Conservation (phyloP, 2,329 filamentous ascomycete species). For the Myriosclerotinia curreyana region DNA sequence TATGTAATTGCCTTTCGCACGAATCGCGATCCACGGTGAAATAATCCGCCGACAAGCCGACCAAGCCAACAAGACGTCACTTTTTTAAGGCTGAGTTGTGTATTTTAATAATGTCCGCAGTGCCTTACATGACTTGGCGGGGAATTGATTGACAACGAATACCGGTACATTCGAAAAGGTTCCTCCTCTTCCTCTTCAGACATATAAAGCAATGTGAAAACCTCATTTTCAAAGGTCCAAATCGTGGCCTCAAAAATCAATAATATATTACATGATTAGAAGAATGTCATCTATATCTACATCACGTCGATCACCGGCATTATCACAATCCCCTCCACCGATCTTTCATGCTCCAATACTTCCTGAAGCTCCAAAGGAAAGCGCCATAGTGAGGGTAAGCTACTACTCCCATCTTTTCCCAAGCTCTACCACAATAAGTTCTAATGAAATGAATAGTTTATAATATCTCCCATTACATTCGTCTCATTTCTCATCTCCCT, state of each 20-base stretch:
- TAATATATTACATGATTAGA: neutral
- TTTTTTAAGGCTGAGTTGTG: neutral
- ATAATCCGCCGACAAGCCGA: neutral
- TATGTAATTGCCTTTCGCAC: no score
- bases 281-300: conserved; percentile 9
- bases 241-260: neutral
- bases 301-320: conserved; percentile 19
- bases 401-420: neutral
- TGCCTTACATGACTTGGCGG: neutral
- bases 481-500: conserved; percentile 40
- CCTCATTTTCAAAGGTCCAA: neutral
- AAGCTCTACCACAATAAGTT: neutral
- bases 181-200: no score
- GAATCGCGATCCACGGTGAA: neutral
- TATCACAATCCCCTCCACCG: conserved; percentile 13
- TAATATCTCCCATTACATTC: conserved; percentile 39
- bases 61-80: neutral
- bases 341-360: conserved; percentile 20
- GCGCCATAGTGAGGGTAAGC: conserved; percentile 32
- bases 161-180: no score
- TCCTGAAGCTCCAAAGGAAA: conserved; percentile 32
- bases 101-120: neutral
- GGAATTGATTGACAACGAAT: neutral
- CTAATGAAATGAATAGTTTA: conserved; percentile 28
- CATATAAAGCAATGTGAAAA: conserved; percentile 7